Evolutionary conservation across 768 basidiomycete genomes (phyloP), one percentile per base, ranked within the genome.

Genomic region (Candolleomyces efflorescens): DNA sequence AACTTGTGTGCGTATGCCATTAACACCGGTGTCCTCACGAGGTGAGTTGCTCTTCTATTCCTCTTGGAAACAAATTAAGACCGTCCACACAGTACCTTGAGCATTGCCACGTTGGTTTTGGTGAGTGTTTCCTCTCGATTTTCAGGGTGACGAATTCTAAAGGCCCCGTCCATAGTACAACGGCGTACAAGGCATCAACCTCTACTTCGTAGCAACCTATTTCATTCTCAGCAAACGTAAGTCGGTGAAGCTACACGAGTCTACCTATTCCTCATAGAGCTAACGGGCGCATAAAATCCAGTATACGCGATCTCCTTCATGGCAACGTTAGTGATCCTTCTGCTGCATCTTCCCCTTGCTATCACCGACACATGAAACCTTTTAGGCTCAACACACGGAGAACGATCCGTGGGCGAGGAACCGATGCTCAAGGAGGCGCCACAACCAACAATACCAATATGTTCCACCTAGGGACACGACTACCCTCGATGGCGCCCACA

Each of bases 161-260:
- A 51, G 23, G 46, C 50, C 41, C 32, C 41, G 51, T 36, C 17
- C n/a, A 4, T 59, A 88, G 85, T 89, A 82, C 64, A 79, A 87
- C 62, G 60, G 76, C 27, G 74, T 80, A 68, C 75, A 81, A 0
- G 59, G 55, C 13, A 81, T 79, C 60, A 87, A 85, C 61, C 75
- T 89, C 50, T 78, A 84, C 53, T 89, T 85, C 65, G 73, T 82
- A 39, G 77, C 78, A 9, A 76, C 77, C 48, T 89, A 87, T 66
- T 87, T 90, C 59, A 75, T 84, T 51, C 68, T 88, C 37, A 84
- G 82, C 67, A 89, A 89, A 73, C 62, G 86, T 86, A 65, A 62
- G 85, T 68, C 9, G 11, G 44, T 36, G 12, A 38, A 23, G 2
- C n/a, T n/a, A 44, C 38, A 10, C 36, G 24, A 32, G 1, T 26